Conservation (phyloP, 192 early-diverging fungal genomes). For the Entophlyctis luteolus region DNA sequence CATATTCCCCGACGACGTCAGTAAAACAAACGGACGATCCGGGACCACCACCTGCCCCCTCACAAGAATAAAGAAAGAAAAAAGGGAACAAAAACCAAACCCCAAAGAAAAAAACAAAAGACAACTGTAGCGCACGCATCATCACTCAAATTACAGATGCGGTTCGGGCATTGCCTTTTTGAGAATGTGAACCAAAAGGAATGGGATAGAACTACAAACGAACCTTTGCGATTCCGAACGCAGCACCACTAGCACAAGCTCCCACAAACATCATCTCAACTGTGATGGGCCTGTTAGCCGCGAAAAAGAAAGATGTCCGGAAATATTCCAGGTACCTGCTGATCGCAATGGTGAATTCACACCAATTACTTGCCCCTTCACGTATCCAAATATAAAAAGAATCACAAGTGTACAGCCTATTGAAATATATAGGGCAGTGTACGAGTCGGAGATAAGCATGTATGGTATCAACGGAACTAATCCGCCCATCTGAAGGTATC, state of each 20-base stretch:
- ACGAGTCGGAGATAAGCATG: constrained; percentile 40
- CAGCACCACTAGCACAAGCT: constrained; percentile 25
- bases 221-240: constrained; percentile 31
- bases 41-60: no score
- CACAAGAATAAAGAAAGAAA: no score
- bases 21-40: no score
- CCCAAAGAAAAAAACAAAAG: no score
- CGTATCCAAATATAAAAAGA: constrained; percentile 58
- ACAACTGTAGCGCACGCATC: no score
- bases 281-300: not conserved
- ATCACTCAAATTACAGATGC: no score
- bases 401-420: constrained; percentile 47
- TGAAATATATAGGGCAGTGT: constrained; percentile 46
- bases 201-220: no score
- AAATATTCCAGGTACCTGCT: constrained; percentile 3
- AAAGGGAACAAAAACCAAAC: no score
- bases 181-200: no score
- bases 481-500: constrained; percentile 48
- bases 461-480: constrained; percentile 62
- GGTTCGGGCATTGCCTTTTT: no score
- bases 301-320: not conserved
- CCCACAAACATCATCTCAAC: constrained; percentile 32
- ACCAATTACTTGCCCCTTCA: constrained; percentile 50
- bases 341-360: not conserved
- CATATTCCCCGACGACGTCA: no score